These are phyloP conservation scores for Aphanomyces cochlioides DNA, from an alignment of 352 stramenopile species.

Conservation along the genomic window DNA sequence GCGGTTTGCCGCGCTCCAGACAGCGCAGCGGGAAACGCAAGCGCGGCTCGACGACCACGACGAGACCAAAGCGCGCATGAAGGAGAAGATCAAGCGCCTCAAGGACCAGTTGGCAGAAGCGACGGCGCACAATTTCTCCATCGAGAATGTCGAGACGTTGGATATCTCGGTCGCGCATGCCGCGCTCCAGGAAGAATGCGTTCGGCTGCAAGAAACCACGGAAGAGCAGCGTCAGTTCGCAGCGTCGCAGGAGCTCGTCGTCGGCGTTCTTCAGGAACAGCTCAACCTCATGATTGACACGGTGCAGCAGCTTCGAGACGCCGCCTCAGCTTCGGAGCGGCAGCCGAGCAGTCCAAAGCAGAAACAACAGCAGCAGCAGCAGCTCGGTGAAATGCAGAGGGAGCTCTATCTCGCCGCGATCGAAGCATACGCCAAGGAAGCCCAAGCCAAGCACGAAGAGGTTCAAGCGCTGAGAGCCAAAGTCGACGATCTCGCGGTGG, in stretches of 20 bases:
- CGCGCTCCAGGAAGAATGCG: constrained; percentile 1
- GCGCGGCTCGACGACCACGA: neutral
- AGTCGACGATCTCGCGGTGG: neutral
- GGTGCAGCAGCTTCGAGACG: neutral
- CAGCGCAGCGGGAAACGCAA: neutral
- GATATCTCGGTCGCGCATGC: constrained; percentile 5
- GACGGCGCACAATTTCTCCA: neutral
- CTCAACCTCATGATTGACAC: neutral
- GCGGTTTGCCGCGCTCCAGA: neutral
- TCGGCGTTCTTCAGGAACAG: neutral
- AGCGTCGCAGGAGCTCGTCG: neutral
- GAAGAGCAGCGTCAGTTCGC: neutral
- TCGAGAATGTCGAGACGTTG: neutral
- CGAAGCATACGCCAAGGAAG: neutral
- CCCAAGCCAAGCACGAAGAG: neutral
- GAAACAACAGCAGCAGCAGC: neutral
- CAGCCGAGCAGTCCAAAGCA: neutral
- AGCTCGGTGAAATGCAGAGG: neutral
- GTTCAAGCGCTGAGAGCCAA: neutral
- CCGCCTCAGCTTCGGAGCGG: neutral
- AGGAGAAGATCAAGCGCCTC: neutral
- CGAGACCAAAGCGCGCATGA: neutral
- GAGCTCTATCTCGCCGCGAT: neutral
- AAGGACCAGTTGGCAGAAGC: neutral
- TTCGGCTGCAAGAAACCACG: neutral